Conservation (phyloP, 352 stramenopile genomes). For the Phytophthora sojae region DNA sequence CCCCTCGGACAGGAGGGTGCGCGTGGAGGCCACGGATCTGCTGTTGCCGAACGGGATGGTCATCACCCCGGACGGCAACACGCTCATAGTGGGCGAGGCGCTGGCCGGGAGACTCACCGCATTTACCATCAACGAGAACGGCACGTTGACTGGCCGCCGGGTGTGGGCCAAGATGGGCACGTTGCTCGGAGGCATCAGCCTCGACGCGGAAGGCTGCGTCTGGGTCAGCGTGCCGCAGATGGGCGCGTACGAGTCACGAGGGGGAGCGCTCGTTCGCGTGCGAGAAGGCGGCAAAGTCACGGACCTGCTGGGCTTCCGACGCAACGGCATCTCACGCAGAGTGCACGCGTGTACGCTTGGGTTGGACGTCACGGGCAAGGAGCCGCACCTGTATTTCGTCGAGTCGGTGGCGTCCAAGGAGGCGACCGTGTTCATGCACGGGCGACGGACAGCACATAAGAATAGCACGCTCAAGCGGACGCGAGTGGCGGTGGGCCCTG, state of each 20-base stretch:
- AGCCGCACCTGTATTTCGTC: slow-evolving; percentile 63
- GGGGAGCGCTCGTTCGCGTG: slow-evolving; percentile 57
- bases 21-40: slow-evolving; percentile 60
- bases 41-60: slow-evolving; percentile 70
- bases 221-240: slow-evolving; percentile 65
- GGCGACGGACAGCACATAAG: slow-evolving; percentile 34
- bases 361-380: slow-evolving; percentile 46
- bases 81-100: slow-evolving; percentile 69
- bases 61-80: slow-evolving; percentile 71
- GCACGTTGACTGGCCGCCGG: slow-evolving; percentile 54
- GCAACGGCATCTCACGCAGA: slow-evolving; percentile 57
- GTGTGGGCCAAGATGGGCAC: slow-evolving; percentile 63
- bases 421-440: slow-evolving; percentile 40
- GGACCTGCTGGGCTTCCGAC: slow-evolving; percentile 58
- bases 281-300: slow-evolving; percentile 61
- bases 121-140: slow-evolving; percentile 58
- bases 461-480: slow-evolving; percentile 54
- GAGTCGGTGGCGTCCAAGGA: slow-evolving; percentile 53
- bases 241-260: slow-evolving; percentile 47
- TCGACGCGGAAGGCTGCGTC: slow-evolving; percentile 73
- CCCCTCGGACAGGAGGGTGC: slow-evolving; percentile 42
- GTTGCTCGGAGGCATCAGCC: slow-evolving; percentile 59
- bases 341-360: slow-evolving; percentile 68
- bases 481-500: slow-evolving; percentile 55
- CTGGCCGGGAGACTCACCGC: slow-evolving; percentile 53